Evolutionary conservation across 768 basidiomycete genomes (phyloP).

Genomic region (Rhodosporidiobolus odoratus): DNA sequence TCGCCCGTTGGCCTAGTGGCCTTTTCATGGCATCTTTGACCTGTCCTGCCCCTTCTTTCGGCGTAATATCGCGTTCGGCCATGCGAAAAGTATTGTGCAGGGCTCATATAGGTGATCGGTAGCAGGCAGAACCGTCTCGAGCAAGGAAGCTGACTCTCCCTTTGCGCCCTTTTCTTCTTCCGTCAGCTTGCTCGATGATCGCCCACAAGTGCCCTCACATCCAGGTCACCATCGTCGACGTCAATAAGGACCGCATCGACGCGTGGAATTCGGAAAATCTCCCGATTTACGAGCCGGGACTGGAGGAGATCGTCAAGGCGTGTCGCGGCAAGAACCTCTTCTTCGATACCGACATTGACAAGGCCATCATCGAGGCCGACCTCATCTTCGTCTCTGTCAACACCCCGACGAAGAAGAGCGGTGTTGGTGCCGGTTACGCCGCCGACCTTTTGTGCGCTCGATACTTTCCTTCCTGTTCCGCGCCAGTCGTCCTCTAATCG

Average conservation of each 20-base stretch:
- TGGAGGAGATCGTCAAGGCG: conserved; percentile 79
- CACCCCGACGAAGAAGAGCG: conserved; percentile 96
- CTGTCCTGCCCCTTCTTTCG: too few relatives aligned
- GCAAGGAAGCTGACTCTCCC: not conserved
- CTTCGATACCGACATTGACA: conserved; percentile 83
- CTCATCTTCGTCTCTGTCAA: conserved; percentile 98
- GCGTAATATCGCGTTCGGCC: too few relatives aligned
- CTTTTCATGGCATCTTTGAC: too few relatives aligned
- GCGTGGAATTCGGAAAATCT: conserved; percentile 81
- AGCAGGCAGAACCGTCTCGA: not conserved
- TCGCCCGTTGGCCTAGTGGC: too few relatives aligned
- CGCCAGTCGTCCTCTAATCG: not conserved
- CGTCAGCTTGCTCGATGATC: conserved; percentile 42
- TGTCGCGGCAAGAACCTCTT: conserved; percentile 92
- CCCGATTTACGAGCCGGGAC: conserved; percentile 96
- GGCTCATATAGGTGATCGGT: too few relatives aligned
- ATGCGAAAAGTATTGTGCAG: too few relatives aligned
- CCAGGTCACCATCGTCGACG: conserved; percentile 92
- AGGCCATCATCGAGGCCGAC: conserved; percentile 87
- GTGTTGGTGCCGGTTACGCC: conserved; percentile 95
- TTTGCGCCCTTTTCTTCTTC: not conserved
- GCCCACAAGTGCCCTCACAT: conserved; percentile 56
- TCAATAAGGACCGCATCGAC: conserved; percentile 87
- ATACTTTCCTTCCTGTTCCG: not conserved
- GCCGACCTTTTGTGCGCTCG: conserved; percentile 96